phyloP scores from a whole-genome alignment of 805 yeast genomes.

The Wickerhamiella dianesei region DNA sequence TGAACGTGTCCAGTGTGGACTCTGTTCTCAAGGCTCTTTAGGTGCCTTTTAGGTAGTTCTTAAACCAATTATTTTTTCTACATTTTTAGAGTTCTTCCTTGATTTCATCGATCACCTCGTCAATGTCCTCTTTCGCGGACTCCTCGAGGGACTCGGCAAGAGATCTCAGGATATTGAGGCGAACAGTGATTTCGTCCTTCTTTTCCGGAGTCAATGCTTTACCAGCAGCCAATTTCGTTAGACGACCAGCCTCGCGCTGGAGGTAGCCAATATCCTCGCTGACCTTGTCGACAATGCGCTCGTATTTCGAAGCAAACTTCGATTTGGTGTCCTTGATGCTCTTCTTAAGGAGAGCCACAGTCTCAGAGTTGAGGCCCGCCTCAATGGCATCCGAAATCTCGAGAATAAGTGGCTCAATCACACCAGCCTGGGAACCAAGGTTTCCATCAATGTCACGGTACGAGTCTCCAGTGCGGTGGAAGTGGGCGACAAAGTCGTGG shows the following conservation, averaged over 20 bases:
- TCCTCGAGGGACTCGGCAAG: constrained; percentile 1
- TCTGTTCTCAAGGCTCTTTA: constrained; percentile 30
- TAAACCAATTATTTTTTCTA: not conserved
- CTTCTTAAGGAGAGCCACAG: constrained; percentile 12
- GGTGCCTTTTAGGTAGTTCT: not conserved
- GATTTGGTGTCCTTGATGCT: constrained; percentile 21
- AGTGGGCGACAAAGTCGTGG: constrained; percentile 37
- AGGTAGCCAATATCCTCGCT: constrained; percentile 27
- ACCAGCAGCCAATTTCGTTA: constrained; percentile 30
- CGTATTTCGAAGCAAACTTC: constrained; percentile 19
- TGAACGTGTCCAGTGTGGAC: constrained; percentile 34
- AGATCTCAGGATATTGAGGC: constrained; percentile 35
- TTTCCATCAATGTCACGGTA: constrained; percentile 32
- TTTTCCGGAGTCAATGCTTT: constrained; percentile 30
- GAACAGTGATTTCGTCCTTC: constrained; percentile 37
- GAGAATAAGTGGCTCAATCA: constrained; percentile 26
- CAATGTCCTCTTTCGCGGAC: not conserved
- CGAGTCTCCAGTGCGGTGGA: constrained; percentile 30
- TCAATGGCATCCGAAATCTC: constrained; percentile 20
- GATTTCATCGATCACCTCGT: constrained; percentile 2
- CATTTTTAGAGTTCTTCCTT: constrained; percentile 20
- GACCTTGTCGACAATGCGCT: constrained; percentile 21
- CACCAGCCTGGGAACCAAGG: constrained; percentile 30
- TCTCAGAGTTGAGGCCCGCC: constrained; percentile 24
- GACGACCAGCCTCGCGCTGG: constrained; percentile 34